Base-by-base conservation (phyloP, 2,329 filamentous ascomycete genomes). In the Aspergillus ustus region DNA sequence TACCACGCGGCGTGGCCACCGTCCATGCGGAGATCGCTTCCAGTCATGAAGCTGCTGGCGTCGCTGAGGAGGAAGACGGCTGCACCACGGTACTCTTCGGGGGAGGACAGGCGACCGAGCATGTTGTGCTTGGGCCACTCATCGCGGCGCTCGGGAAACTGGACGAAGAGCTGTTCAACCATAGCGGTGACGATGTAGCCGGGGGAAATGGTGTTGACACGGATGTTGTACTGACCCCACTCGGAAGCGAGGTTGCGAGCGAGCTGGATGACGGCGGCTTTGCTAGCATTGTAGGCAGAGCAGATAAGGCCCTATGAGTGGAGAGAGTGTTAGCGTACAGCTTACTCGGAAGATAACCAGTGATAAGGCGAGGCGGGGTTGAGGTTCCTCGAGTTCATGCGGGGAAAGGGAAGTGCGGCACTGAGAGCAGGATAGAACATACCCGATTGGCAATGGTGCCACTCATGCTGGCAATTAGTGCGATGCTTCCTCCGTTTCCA, bases 111-210 rank as follows among this genome's bases (percentile, higher is more conserved):
- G 37, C 87, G 84, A 29, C 85, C 87, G 57, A 96, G 82, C 92
- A 96, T 95, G 77, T 96, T 96, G 77, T 94, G 89, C 69, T 84
- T 89, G 17, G 91, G 87, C 93, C 93, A 96, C 63, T 88, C 84
- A 8, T 73, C 93, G 75, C 94, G 95, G 74, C 93, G 89, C 67
- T 85, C 88, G 4, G 91, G 87, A 90, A 90, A 96, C 55, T 88
- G 82, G 13, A 73, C 48, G 57, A 79, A 80, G 31, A 81, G 67
- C 40, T 76, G 71, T 68, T 79, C 77, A 9, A 81, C 78, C 79
- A 81, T 81, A 45, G 78, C 72, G 4, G 80, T 81, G 54, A 79
- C 75, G 61, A 82, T 82, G 67, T 82, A 81, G 51, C 80, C 80
- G 1, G 80, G 80, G 5, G 75, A 80, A 55, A 82, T 75, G 46